Evolutionary conservation across 2,329 filamentous ascomycete genomes (phyloP), one percentile per base, ranked within the genome.

Genomic region (Cladosporium sp.): DNA sequence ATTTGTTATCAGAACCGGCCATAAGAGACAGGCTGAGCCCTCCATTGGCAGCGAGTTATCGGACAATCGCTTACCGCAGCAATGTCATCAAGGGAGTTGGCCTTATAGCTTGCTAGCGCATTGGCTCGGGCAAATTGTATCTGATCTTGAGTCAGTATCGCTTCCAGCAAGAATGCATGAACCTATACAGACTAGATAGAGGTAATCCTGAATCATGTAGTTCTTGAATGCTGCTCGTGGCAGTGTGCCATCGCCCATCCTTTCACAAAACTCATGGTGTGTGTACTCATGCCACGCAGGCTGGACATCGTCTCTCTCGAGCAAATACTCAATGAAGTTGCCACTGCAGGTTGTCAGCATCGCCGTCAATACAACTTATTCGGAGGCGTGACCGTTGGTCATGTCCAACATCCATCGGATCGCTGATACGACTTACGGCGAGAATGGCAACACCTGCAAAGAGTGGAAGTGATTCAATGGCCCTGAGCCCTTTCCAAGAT

Each of bases 151-250:
- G 37, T 39, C 25, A 65, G 39, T 51, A 51, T 25, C 39, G 36
- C 14, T n/a, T 3, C 30, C 8, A 49, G 39, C 8, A 25, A 39
- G 14, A 19, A 19, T n/a, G n/a, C 1, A 8, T 12, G 50, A 25
- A 40, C 15, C n/a, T 22, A 5, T 9, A 55, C 52, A 12, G n/a
- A 56, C 54, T 15, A 97, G 77, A 69, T 94, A 97, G 4, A 96
- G 80, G 68, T 97, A 97, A 69, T 97, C 93, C 67, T 97, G 93
- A 9, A 94, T 82, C 58, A 97, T 84, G 71, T 97, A 97, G 39
- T 88, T 83, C 72, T 92, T 94, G 79, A 96, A 97, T 0, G 86
- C 87, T 43, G 88, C 84, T 1, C 88, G 66, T 0, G 89, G 88
- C 19, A 97, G 77, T 7, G 83, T 88, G 0, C 91, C 92, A 60